Evolutionary conservation across 768 basidiomycete species (phyloP), one percentile per base, ranked within the genome.

Genomic region (Dioszegia crocea): DNA sequence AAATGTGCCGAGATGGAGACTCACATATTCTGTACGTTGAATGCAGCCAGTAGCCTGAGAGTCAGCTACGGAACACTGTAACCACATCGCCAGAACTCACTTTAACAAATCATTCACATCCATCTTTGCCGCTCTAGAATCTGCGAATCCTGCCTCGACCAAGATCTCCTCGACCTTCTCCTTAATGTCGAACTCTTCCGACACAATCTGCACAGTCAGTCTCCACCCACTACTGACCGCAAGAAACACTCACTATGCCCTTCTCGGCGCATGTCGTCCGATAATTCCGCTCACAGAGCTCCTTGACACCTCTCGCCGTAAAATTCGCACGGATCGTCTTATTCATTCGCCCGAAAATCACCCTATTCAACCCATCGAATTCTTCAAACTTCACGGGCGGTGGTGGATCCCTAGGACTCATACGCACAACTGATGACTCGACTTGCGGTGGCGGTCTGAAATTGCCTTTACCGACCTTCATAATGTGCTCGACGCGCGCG

Each of bases 361-460:
- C 91, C 43, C 96, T 83, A 46, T 85, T 89, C 63, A 99, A 81
- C 1, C 96, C 96, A 74, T 99, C 96, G 72, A 97, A 98, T 78
- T 99, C 96, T 70, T 93, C 93, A 64, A 98, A 99, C 73, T 86
- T 85, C 61, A 99, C 84, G 0, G 92, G 91, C 1, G 96, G 96
- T 0, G 96, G 96, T 3, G 96, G 96, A 72, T 98, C 91, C 47
- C 88, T 81, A 2, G 94, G 96, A 4, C 86, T 88, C 59, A 99
- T 81, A 52, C 96, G 85, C 36, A 99, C 85, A 62, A 99, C 96
- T 21, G 85, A 87, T 26, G 86, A 88, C 77, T 98, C 96, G 39
- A 99, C 96, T 76, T 88, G 83, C 0, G 96, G 96, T 19, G 96
- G 87, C 0, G 96, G 96, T 24, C 94, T 82, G 80, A 99, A 99